These are phyloP conservation scores for Cladophialophora yegresii DNA, from an alignment of 2,329 filamentous ascomycete species.

Conservation along the genomic window DNA sequence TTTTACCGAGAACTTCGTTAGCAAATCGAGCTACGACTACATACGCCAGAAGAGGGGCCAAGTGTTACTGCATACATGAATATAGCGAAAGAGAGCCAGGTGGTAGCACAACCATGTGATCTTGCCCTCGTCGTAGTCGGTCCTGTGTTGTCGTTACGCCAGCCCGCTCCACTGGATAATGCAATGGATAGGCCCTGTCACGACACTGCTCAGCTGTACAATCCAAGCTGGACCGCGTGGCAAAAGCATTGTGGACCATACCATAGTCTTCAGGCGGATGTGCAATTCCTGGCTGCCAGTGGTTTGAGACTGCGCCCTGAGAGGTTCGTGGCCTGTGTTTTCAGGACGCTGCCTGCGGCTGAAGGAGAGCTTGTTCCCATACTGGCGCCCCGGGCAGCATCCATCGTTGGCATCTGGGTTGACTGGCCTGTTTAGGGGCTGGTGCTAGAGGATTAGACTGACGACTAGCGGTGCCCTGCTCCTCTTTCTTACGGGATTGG, in stretches of 20 bases:
- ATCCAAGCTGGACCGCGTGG: conserved; percentile 22
- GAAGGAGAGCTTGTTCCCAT: conserved; percentile 13
- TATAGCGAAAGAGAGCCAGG: background rate
- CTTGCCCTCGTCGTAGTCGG: background rate
- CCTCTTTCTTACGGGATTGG: conserved; percentile 8
- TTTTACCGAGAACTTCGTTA: background rate
- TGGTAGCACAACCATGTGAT: background rate
- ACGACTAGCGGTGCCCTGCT: conserved; percentile 17
- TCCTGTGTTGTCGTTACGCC: conserved; percentile 7
- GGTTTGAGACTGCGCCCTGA: conserved; percentile 3
- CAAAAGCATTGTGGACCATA: conserved; percentile 5
- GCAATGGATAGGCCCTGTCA: background rate
- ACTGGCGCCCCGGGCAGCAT: background rate
- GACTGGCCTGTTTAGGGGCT: conserved; percentile 15
- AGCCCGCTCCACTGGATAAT: background rate
- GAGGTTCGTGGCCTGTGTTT: conserved; percentile 2
- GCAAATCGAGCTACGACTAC: background rate
- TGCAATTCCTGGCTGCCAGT: conserved; percentile 12
- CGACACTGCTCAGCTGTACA: conserved; percentile 4
- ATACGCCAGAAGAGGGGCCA: background rate
- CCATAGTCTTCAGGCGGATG: conserved; percentile 7
- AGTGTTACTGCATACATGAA: background rate
- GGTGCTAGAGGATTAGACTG: conserved; percentile 9
- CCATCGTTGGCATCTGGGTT: conserved; percentile 8
- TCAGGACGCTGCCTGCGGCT: conserved; percentile 20